Evolutionary conservation across 2,329 filamentous ascomycete species (phyloP).

Genomic region (Neurospora crassa): DNA sequence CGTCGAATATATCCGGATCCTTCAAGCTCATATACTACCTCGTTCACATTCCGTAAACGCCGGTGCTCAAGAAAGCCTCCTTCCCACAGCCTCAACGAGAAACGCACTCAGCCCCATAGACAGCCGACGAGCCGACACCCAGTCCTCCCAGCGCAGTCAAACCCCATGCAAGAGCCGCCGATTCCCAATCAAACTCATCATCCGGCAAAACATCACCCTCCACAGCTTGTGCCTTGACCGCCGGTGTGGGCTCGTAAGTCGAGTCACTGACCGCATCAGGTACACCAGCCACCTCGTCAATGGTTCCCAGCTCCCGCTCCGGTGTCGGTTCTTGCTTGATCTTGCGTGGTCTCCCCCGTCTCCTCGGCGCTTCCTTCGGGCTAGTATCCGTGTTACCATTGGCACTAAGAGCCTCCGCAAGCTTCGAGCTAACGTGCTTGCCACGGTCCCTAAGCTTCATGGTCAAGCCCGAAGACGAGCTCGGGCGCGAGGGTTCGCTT

Average conservation of each 20-base stretch:
- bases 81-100: slow-evolving; percentile 22
- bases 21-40: background rate
- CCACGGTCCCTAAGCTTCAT: slow-evolving; percentile 5
- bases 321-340: slow-evolving; percentile 14
- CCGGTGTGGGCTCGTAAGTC: slow-evolving; percentile 29
- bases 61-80: background rate
- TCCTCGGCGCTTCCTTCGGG: slow-evolving; percentile 11
- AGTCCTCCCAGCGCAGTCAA: slow-evolving; percentile 34
- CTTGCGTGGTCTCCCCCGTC: slow-evolving; percentile 20
- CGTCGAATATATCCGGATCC: background rate
- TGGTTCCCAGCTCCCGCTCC: slow-evolving; percentile 6
- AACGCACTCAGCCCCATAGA: slow-evolving; percentile 37
- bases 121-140: slow-evolving; percentile 33
- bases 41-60: background rate
- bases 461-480: slow-evolving; percentile 4
- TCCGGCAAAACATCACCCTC: slow-evolving; percentile 34
- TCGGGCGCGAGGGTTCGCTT: slow-evolving; percentile 10
- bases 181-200: slow-evolving; percentile 35
- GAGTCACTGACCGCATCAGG: slow-evolving; percentile 17
- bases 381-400: background rate
- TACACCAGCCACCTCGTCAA: background rate
- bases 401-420: background rate
- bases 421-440: slow-evolving; percentile 13
- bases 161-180: slow-evolving; percentile 36
- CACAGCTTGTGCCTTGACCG: slow-evolving; percentile 21